Evolutionary conservation across 768 basidiomycete species (phyloP), one percentile per base, ranked within the genome.

Genomic region (Leccinum barrowsii): DNA sequence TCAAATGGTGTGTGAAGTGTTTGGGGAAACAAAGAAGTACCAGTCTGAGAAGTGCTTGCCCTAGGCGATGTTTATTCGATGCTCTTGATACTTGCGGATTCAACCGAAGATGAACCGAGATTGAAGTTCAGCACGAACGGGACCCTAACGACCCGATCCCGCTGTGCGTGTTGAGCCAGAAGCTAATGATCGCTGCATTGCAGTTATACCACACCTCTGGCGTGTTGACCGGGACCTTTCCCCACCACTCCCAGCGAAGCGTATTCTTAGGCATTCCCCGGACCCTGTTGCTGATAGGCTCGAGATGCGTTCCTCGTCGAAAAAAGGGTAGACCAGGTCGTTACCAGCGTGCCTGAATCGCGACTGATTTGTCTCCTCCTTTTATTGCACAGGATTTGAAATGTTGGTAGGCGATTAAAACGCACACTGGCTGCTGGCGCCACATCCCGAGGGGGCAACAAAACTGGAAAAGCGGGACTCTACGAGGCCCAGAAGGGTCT

Each of bases 221-320:
- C 37, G 77, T 93, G 46, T 74, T 97, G 46, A 81, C 85, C 1
- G 97, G 97, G 0, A 98, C 95, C 1, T 82, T 99, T 15, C 95
- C 97, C 3, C 93, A 94, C 69, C 80, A 98, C 1, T 87, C 94
- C 2, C 94, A 98, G 66, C 96, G 98, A 74, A 99, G 98, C 76
- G 84, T 89, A 2, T 99, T 98, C 70, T 79, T 98, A 32, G 96
- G 97, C 7, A 75, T 93, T 17, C 97, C 22, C 22, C 22, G 22
- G 22, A 22, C 96, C 1, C 77, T 97, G 5, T 76, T 91, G 7
- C 77, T 98, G 3, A 83, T 92, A 22, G 22, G 74, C 92, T 92
- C 1, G 97, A 99, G 73, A 96, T 98, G 70, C 22, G 92, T 87
- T 13, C 30, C 12, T 34, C 32, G 12, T 34, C 12, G 32, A 34